Percentiles rank a stretch among this genome's conserved stretches.
These are phyloP conservation scores for Podospora tetraspora DNA, from an alignment of 495 filamentous ascomycete genomes.

Conservation along the genomic window DNA sequence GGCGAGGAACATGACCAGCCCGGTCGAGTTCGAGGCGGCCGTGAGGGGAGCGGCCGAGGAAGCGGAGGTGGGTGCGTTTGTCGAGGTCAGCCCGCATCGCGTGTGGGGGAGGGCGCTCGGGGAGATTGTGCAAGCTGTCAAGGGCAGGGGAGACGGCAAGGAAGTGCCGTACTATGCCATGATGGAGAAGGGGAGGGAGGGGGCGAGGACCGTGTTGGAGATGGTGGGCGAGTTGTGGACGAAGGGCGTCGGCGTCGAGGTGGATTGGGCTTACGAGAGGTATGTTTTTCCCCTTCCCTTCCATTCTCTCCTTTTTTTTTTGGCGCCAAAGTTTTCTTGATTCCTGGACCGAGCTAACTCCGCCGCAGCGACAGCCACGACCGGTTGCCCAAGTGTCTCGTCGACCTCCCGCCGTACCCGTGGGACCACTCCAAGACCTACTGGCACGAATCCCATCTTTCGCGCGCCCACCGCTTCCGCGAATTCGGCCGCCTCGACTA, in stretches of 20 bases:
- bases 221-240: conserved; percentile 21
- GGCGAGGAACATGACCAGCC: conserved; percentile 5
- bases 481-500: conserved; percentile 40
- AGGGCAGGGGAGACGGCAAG: background rate
- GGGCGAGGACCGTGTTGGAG: conserved; percentile 24
- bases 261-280: conserved; percentile 5
- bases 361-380: background rate
- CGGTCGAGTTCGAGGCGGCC: conserved; percentile 26
- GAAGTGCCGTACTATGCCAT: conserved; percentile 23
- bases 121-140: conserved; percentile 38
- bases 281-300: background rate
- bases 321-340: too few relatives aligned
- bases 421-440: conserved; percentile 37
- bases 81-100: conserved; percentile 30
- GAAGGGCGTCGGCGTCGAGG: background rate
- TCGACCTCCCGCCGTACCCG: conserved; percentile 30
- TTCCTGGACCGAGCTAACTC: background rate
- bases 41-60: conserved; percentile 20
- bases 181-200: conserved; percentile 32
- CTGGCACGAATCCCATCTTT: conserved; percentile 44
- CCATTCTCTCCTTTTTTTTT: background rate
- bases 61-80: conserved; percentile 11
- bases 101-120: conserved; percentile 48
- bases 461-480: conserved; percentile 36
- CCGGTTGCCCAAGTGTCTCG: conserved; percentile 21